Conservation (phyloP, 2,329 filamentous ascomycete genomes). For the Pseudopyricularia cyperi region DNA sequence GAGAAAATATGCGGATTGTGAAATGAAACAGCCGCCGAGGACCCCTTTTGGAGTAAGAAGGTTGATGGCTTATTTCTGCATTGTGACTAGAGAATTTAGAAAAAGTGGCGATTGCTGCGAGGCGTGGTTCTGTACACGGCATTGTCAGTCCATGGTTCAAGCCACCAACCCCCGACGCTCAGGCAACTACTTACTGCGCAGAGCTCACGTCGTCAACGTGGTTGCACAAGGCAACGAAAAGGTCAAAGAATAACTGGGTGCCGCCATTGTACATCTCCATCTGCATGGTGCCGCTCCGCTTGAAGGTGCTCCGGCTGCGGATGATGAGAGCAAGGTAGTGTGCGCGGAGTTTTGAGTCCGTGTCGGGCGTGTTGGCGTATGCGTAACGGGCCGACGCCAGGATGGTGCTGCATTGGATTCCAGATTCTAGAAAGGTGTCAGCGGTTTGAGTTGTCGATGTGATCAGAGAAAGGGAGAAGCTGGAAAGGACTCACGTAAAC, state of each 20-base stretch:
- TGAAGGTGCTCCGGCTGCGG: slow-evolving; percentile 75
- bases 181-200: slow-evolving; percentile 32
- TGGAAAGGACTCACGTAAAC: slow-evolving; percentile 45
- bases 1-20: too few species aligned
- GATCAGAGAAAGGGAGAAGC: neutral
- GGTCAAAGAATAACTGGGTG: slow-evolving; percentile 74
- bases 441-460: neutral
- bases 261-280: slow-evolving; percentile 84
- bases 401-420: slow-evolving; percentile 75
- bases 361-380: slow-evolving; percentile 79
- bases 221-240: slow-evolving; percentile 88
- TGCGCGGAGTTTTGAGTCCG: slow-evolving; percentile 77
- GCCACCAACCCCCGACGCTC: neutral
- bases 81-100: slow-evolving; percentile 7
- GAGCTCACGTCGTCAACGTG: slow-evolving; percentile 63
- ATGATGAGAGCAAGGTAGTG: slow-evolving; percentile 92
- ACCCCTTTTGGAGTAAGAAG: too few species aligned
- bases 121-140: slow-evolving; percentile 18
- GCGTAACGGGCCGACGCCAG: slow-evolving; percentile 78
- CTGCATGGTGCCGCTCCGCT: slow-evolving; percentile 90
- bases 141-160: neutral
- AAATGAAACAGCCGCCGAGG: too few species aligned
- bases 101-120: slow-evolving; percentile 31
- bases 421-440: slow-evolving; percentile 39
- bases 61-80: too few species aligned